phyloP scores from a whole-genome alignment of 208 protist species.

The Wallacemonas collosoma region DNA sequence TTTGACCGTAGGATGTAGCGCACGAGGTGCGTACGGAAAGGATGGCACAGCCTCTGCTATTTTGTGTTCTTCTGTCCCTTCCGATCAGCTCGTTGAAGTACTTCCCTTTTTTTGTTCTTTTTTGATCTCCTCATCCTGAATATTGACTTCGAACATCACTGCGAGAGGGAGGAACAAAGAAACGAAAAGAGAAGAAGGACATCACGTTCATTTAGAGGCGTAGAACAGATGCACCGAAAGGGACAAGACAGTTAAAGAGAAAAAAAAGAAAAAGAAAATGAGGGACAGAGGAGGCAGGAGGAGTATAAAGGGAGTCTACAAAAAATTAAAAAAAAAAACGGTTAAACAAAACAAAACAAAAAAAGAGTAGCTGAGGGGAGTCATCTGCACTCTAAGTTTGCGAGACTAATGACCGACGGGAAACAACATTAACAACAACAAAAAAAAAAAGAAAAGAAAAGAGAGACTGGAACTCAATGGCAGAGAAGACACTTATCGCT shows the following conservation, averaged over 20 bases:
- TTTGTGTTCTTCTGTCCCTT: too few relatives aligned
- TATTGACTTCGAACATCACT: background rate
- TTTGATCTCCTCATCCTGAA: too few relatives aligned
- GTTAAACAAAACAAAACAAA: background rate
- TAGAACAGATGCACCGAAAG: background rate
- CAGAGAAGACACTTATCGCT: too few relatives aligned
- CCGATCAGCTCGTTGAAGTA: too few relatives aligned
- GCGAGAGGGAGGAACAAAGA: background rate
- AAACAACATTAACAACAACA: background rate
- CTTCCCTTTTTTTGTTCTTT: too few relatives aligned
- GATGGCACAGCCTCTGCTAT: too few relatives aligned
- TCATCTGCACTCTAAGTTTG: background rate
- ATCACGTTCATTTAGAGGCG: background rate
- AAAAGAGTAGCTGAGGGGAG: constrained; percentile 14
- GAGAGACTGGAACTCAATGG: background rate
- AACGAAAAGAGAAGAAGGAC: background rate
- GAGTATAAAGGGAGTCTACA: too few relatives aligned
- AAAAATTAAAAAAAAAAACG: constrained; percentile 4
- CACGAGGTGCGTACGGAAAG: too few relatives aligned
- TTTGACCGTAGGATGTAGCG: too few relatives aligned
- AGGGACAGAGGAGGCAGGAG: background rate
- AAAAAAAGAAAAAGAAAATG: constrained; percentile 3
- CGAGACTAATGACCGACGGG: background rate
- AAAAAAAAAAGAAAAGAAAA: background rate
- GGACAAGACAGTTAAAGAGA: background rate